Base-by-base conservation (phyloP, 176 grass and related monocot genomes). In the Leersia perrieri region DNA sequence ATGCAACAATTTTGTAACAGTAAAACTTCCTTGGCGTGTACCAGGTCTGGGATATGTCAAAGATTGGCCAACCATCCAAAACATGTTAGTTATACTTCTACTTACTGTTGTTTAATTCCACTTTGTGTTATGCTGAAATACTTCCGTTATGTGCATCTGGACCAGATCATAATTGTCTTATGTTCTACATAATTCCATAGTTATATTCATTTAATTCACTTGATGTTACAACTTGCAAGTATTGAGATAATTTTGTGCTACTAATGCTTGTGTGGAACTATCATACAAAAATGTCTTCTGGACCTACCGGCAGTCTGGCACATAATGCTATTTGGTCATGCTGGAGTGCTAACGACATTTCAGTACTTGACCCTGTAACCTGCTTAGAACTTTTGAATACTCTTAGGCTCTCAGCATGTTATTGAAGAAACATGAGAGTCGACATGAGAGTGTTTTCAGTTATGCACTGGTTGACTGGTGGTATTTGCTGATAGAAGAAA, bases 21-120 rank as follows among this genome's bases (percentile, higher is more conserved):
- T 58, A 78, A 74, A 78, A 57, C 20, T 82, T 74, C 44, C 34
- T 81, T 72, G 5, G 60, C 57, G 29, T 80, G 55, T 77, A 69
- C 74, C 82, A 98, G 95, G 82, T 98, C 44, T 98, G 95, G 95
- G 95, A 98, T 74, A 98, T 98, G 92, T 88, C 95, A 78, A 98
- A 91, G 88, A 91, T 95, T 84, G 92, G 90, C 73, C 92, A 93
- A 82, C 47, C 90, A 78, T 20, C 80, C 29, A 98, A 85, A 91
- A 63, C 78, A 70, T 89, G 95, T 98, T 72, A 91, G 90, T 78
- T 27, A 28, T 67, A 55, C 61, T 75, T 78, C 36, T 66, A 30
- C 47, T 86, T 76, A 51, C 31, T 70, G 20, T 42, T 76, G 6
- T 41, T 71, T 57, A 64, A 1, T 71, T 81, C 28, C 53, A 22